A percentile compares a stretch with the other conserved stretches of the same genome.
Evolutionary conservation across 2,329 filamentous ascomycete species (phyloP).

Genomic region (Sclerotinia borealis): DNA sequence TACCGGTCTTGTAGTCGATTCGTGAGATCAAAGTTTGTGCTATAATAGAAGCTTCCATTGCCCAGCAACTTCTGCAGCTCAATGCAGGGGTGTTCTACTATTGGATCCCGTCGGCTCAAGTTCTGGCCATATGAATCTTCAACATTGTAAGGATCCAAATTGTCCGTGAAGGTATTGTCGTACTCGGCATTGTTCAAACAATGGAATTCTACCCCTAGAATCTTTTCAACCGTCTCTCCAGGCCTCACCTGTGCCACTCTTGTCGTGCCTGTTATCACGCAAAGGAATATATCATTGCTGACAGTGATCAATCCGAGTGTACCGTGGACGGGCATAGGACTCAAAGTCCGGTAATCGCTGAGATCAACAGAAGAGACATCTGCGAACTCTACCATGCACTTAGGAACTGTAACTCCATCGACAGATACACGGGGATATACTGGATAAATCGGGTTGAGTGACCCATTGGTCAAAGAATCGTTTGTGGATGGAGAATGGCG

Average conservation of each 20-base stretch:
- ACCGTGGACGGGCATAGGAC: constrained; percentile 69
- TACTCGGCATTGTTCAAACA: constrained; percentile 84
- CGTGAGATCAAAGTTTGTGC: constrained; percentile 94
- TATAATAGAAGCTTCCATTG: constrained; percentile 96
- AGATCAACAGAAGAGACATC: constrained; percentile 59
- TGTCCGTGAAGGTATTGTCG: constrained; percentile 64
- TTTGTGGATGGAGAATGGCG: constrained; percentile 65
- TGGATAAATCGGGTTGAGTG: constrained; percentile 47
- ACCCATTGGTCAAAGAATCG: constrained; percentile 54
- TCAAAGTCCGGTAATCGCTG: constrained; percentile 69
- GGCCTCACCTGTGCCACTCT: constrained; percentile 77
- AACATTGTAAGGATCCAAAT: constrained; percentile 28
- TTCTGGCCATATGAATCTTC: constrained; percentile 41
- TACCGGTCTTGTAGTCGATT: constrained; percentile 86
- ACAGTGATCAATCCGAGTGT: constrained; percentile 85
- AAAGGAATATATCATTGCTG: constrained; percentile 80
- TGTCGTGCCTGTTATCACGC: constrained; percentile 74
- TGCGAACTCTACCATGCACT: constrained; percentile 84
- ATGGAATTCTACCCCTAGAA: constrained; percentile 83
- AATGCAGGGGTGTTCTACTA: constrained; percentile 80
- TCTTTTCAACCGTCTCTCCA: constrained; percentile 83
- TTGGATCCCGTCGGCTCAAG: constrained; percentile 60
- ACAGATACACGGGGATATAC: constrained; percentile 37
- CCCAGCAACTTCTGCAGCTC: constrained; percentile 87
- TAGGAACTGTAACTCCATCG: constrained; percentile 23